Evolutionary conservation across 805 yeast species (phyloP).

Genomic region (Yarrowia keelungensis): DNA sequence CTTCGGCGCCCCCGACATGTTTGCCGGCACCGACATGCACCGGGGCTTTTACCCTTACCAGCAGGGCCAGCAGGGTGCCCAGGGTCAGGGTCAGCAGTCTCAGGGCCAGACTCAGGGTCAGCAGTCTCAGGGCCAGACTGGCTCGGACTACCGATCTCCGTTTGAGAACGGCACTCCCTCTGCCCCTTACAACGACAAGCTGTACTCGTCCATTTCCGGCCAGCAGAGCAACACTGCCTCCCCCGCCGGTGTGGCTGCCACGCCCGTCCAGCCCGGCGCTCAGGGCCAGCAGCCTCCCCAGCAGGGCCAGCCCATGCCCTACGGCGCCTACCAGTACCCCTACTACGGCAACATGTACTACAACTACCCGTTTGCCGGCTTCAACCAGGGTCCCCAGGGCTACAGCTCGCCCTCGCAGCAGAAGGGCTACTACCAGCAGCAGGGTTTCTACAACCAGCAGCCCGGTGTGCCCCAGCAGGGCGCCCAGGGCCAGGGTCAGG

Average conservation of each 20-base stretch:
- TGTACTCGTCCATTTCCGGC: constrained; percentile 33
- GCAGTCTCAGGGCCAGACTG: constrained; percentile 11
- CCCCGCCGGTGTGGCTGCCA: constrained; percentile 37
- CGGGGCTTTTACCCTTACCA: constrained; percentile 38
- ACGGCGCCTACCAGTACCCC: constrained; percentile 36
- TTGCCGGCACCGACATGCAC: constrained; percentile 37
- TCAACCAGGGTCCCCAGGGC: constrained; percentile 38
- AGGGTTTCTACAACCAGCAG: constrained; percentile 37
- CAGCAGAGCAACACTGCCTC: constrained; percentile 38
- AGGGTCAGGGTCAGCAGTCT: constrained; percentile 25
- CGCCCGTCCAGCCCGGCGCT: constrained; percentile 37
- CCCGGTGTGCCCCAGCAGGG: constrained; percentile 25
- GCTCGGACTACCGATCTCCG: constrained; percentile 33
- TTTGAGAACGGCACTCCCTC: constrained; percentile 37
- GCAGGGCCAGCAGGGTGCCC: constrained; percentile 29
- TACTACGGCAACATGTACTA: constrained; percentile 39
- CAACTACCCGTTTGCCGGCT: constrained; percentile 38
- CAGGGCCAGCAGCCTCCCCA: constrained; percentile 34
- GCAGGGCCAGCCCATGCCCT: constrained; percentile 38
- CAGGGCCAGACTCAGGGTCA: constrained; percentile 11
- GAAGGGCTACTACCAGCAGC: constrained; percentile 40
- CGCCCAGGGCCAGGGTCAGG: constrained; percentile 29
- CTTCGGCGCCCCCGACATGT: constrained; percentile 37
- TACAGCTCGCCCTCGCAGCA: constrained; percentile 28
- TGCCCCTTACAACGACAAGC: constrained; percentile 37